Percentiles rank a stretch among this genome's conserved stretches.
phyloP scores from a whole-genome alignment of 208 protist genomes.

The Angomonas ambiguus region DNA sequence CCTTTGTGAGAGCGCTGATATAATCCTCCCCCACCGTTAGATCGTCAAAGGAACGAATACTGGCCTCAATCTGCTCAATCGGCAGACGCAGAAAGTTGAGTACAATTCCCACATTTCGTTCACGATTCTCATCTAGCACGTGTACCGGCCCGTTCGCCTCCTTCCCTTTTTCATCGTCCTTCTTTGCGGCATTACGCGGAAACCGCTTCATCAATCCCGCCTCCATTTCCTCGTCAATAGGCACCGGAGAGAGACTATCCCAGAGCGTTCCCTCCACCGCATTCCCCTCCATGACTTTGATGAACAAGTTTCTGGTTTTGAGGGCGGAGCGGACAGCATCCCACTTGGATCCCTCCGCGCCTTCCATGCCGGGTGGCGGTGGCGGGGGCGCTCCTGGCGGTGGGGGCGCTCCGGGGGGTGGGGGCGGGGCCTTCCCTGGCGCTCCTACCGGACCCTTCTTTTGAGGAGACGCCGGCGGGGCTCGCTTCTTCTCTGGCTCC shows the following conservation, averaged over 20 bases:
- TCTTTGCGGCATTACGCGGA: neutral
- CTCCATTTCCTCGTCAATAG: neutral
- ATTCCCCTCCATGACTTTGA: conserved; percentile 25
- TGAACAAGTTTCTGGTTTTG: conserved; percentile 38
- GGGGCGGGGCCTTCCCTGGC: conserved; percentile 16
- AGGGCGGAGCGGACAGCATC: neutral
- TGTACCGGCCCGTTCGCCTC: conserved; percentile 7
- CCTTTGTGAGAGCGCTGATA: conserved; percentile 52
- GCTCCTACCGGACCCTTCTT: conserved; percentile 1
- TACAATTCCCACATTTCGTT: conserved; percentile 74
- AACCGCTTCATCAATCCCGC: neutral
- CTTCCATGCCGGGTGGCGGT: conserved; percentile 24
- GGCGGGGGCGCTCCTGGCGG: conserved; percentile 23
- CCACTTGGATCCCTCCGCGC: neutral
- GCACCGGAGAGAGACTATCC: conserved; percentile 25
- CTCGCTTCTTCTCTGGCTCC: conserved; percentile 21
- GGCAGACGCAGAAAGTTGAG: conserved; percentile 73
- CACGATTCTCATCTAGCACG: conserved; percentile 47
- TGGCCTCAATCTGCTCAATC: conserved; percentile 69
- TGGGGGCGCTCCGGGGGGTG: conserved; percentile 1
- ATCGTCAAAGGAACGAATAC: conserved; percentile 67
- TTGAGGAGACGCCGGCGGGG: conserved; percentile 7
- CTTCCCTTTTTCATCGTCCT: conserved; percentile 13
- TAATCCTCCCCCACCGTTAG: conserved; percentile 68
- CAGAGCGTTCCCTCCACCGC: conserved; percentile 10